phyloP scores from a whole-genome alignment of 2,329 filamentous ascomycete genomes.

The Pseudofabraea citricarpa region DNA sequence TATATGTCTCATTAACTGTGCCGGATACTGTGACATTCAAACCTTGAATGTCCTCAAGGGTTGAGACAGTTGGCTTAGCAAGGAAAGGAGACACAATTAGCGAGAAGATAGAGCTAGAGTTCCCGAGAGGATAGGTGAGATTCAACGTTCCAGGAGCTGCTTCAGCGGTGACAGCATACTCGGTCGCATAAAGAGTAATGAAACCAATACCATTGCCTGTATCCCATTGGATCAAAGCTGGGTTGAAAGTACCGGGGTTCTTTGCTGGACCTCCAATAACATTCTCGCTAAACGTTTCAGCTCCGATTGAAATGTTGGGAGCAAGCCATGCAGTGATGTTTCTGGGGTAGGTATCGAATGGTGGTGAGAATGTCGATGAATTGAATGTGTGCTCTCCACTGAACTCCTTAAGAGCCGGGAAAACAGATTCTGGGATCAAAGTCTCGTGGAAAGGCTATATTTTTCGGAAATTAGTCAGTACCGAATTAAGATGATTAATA shows the following conservation, averaged over 20 bases:
- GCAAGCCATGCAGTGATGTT: constrained; percentile 58
- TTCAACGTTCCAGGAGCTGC: constrained; percentile 38
- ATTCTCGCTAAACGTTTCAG: constrained; percentile 51
- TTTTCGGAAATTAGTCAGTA: too few relatives aligned
- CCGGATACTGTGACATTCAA: constrained; percentile 37
- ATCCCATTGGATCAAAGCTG: constrained; percentile 56
- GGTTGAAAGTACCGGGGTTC: constrained; percentile 50
- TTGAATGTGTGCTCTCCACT: constrained; percentile 47
- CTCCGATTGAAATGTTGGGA: constrained; percentile 53
- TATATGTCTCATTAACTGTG: constrained; percentile 14
- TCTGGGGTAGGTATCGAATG: constrained; percentile 49
- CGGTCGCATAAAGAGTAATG: constrained; percentile 33
- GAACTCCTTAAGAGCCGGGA: constrained; percentile 40
- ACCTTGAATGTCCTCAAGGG: constrained; percentile 44
- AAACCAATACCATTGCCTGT: constrained; percentile 33
- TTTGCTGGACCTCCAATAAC: constrained; percentile 49
- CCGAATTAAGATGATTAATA: too few relatives aligned
- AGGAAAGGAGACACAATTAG: constrained; percentile 43
- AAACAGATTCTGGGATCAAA: constrained; percentile 36
- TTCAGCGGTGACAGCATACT: constrained; percentile 34
- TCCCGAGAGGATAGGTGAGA: constrained; percentile 50
- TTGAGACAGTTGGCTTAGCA: constrained; percentile 36
- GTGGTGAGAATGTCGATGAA: constrained; percentile 51
- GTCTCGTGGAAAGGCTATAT: constrained; percentile 41
- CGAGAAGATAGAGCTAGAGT: constrained; percentile 42